Evolutionary conservation across 306 rosid species (phyloP).

Genomic region (Sindora glabra): DNA sequence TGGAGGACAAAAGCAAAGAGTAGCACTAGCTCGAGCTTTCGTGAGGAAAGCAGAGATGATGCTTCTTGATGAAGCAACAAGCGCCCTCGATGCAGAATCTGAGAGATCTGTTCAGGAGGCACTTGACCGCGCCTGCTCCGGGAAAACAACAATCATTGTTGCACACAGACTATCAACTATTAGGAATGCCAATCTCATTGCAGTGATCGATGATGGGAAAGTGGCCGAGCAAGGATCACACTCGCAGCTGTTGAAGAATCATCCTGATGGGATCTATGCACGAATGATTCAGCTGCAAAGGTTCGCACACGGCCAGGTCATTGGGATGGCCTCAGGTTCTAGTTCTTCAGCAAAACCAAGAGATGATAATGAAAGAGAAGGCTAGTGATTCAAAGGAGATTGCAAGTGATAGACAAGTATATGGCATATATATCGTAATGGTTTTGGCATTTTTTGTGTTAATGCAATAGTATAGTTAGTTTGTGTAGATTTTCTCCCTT

Average conservation of each 20-base stretch:
- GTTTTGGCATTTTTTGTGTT: slow-evolving; percentile 45
- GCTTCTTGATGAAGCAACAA: slow-evolving; percentile 96
- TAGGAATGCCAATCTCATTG: slow-evolving; percentile 73
- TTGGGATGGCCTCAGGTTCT: slow-evolving; percentile 86
- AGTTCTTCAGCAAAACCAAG: slow-evolving; percentile 59
- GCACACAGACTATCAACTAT: slow-evolving; percentile 87
- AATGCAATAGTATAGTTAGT: slow-evolving; percentile 48
- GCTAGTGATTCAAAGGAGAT: slow-evolving; percentile 23
- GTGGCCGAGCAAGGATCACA: slow-evolving; percentile 98
- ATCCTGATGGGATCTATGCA: slow-evolving; percentile 79
- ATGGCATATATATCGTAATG: slow-evolving; percentile 32
- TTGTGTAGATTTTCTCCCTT: slow-evolving; percentile 44
- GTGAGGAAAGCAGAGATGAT: slow-evolving; percentile 79
- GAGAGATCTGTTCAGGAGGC: slow-evolving; percentile 97
- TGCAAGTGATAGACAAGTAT: slow-evolving; percentile 33
- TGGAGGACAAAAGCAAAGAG: slow-evolving; percentile 93
- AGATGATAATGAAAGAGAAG: slow-evolving; percentile 60
- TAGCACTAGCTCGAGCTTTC: slow-evolving; percentile 89
- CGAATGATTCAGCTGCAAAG: slow-evolving; percentile 93
- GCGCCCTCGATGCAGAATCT: slow-evolving; percentile 96
- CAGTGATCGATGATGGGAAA: slow-evolving; percentile 96
- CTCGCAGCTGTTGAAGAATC: slow-evolving; percentile 82
- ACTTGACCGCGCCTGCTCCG: slow-evolving; percentile 73
- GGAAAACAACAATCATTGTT: slow-evolving; percentile 87
- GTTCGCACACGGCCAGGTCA: slow-evolving; percentile 69